phyloP scores from a whole-genome alignment of 2,329 filamentous ascomycete species.

The Ascochyta viciae-villosae region DNA sequence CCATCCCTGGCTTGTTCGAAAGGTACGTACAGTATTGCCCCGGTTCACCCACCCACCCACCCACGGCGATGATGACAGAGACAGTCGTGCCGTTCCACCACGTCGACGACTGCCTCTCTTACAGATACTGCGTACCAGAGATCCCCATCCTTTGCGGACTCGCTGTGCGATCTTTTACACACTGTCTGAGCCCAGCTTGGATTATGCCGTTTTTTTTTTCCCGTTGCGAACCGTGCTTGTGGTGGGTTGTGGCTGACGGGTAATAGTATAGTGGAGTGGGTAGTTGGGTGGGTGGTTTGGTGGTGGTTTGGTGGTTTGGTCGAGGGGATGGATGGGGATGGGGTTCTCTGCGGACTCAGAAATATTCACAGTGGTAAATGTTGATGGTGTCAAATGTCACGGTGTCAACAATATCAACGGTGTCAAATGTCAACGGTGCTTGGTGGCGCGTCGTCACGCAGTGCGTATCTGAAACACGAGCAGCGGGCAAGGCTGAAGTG shows the following conservation, averaged over 20 bases:
- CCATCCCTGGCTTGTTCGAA: too few species aligned
- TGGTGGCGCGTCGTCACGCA: constrained; percentile 15
- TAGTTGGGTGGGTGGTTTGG: too few species aligned
- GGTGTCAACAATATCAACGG: too few species aligned
- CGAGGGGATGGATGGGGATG: too few species aligned
- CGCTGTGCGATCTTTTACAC: constrained; percentile 12
- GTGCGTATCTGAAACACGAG: constrained; percentile 10
- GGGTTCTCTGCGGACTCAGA: too few species aligned
- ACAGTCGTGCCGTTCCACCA: background rate
- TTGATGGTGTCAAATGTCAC: too few species aligned
- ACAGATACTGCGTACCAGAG: constrained; percentile 34
- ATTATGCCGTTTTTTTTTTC: background rate
- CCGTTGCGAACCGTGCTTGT: background rate
- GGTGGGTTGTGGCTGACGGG: constrained; percentile 2
- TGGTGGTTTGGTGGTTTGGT: background rate
- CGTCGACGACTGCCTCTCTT: constrained; percentile 4
- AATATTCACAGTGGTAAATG: too few species aligned
- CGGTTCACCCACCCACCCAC: background rate
- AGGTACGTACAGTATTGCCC: constrained; percentile 8
- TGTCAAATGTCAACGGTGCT: background rate
- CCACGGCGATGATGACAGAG: constrained; percentile 14
- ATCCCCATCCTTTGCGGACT: constrained; percentile 20
- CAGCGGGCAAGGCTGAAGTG: constrained; percentile 4
- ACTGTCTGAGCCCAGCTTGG: constrained; percentile 1
- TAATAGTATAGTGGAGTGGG: background rate